Evolutionary conservation across 768 basidiomycete genomes (phyloP), one percentile per base, ranked within the genome.

Genomic region (Panaeolus cyanescens): DNA sequence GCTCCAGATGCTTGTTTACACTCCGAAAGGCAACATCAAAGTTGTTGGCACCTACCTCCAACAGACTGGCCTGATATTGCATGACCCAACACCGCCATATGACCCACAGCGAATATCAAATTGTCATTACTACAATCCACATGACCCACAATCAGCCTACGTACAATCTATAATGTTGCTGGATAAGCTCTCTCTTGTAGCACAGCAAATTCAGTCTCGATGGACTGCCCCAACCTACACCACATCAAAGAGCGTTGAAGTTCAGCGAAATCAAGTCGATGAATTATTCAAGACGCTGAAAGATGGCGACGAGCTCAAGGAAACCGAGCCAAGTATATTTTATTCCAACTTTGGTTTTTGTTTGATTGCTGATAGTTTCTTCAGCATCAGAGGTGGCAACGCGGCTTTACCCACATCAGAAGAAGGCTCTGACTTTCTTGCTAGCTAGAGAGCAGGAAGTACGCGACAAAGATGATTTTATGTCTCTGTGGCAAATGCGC

Each of bases 391-490:
- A 91, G 90, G 77, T 55, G 58, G 90, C 89, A 34, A 97, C 97
- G 20, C 82, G 77, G 53, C 80, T 99, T 7, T 99, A 99, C 76
- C 94, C 96, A 19, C 97, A 99, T 80, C 97, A 99, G 77, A 96
- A 95, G 77, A 96, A 96, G 74, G 97, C 96, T 22, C 81, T 99
- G 19, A 95, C 96, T 1, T 99, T 99, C 75, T 80, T 99, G 55
- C 81, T 98, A 19, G 93, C 97, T 69, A 85, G 97, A 71, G 89
- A 92, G 73, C 83, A 86, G 63, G 92, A 93, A 74, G 81, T 77
- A 62, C 71, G 75, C 32, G 79, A 80, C 34, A 67, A 75, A 42
- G 82, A 85, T 74, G 92, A 90, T 65, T 85, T 82, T 67, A 86
- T 88, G 13, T 89, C 91, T 7, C 72, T 94, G 37, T 94, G 92